These are phyloP conservation scores for Apiotrichum gracile DNA, from an alignment of 1,284 basidiomycete species.

Conservation along the genomic window DNA sequence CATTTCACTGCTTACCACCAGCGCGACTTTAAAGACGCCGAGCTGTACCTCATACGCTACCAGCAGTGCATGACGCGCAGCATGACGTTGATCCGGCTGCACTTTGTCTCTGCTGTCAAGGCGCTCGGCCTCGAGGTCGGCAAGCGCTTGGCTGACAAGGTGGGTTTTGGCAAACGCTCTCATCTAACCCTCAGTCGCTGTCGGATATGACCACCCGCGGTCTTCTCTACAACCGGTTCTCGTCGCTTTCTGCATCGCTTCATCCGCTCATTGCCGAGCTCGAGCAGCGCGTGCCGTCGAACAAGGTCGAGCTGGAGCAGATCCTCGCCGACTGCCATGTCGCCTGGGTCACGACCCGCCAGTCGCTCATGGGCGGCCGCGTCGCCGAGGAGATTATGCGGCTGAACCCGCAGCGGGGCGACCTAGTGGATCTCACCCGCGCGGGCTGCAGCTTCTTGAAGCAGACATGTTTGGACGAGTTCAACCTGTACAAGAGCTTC, in stretches of 20 bases:
- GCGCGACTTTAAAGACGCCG: constrained; percentile 83
- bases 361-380: constrained; percentile 60
- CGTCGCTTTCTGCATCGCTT: constrained; percentile 62
- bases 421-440: constrained; percentile 79
- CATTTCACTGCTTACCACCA: constrained; percentile 38
- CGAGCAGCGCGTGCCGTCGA: constrained; percentile 62
- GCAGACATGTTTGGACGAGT: constrained; percentile 81
- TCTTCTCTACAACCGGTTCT: constrained; percentile 81
- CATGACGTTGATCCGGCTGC: constrained; percentile 94
- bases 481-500: constrained; percentile 71
- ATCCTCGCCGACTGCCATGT: constrained; percentile 75
- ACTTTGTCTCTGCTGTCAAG: constrained; percentile 74
- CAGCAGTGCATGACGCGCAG: constrained; percentile 92
- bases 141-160: constrained; percentile 67
- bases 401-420: constrained; percentile 67
- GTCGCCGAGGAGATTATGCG: constrained; percentile 73
- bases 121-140: constrained; percentile 67
- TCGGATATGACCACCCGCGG: constrained; percentile 75
- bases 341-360: constrained; percentile 70
- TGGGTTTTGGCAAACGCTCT: constrained; percentile 24
- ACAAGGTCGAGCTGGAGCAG: constrained; percentile 66
- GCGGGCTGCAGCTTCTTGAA: constrained; percentile 85
- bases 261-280: constrained; percentile 74
- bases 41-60: constrained; percentile 83
- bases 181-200: constrained; percentile 55